phyloP scores from a whole-genome alignment of 2,329 filamentous ascomycete species.

The Elsinoe necatrix region DNA sequence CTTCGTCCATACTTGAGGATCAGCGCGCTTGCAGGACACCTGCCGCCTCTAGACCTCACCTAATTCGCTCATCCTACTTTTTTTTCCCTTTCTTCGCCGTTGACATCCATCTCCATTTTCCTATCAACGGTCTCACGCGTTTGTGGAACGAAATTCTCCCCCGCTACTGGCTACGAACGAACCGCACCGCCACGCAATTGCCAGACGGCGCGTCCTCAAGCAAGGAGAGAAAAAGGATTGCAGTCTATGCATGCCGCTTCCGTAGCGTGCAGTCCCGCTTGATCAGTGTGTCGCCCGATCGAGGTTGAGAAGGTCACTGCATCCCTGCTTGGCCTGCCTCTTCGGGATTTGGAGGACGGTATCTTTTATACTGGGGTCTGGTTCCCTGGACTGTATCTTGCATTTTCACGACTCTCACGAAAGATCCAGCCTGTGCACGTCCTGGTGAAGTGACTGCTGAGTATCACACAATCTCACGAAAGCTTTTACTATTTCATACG shows the following conservation, averaged over 20 bases:
- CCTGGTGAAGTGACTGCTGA: slow-evolving; percentile 3
- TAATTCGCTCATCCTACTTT: not conserved
- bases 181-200: not conserved
- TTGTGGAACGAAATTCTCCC: not conserved
- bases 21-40: slow-evolving; percentile 8
- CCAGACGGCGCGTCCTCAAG: not conserved
- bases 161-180: not conserved
- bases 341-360: not conserved
- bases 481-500: not conserved
- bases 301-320: not conserved
- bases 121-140: not conserved
- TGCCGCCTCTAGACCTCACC: slow-evolving; percentile 10
- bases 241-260: not conserved
- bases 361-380: not conserved
- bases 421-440: not conserved
- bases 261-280: slow-evolving; percentile 3
- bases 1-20: not conserved
- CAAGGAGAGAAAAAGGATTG: slow-evolving; percentile 4
- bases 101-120: not conserved
- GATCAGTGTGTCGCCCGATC: slow-evolving; percentile 12
- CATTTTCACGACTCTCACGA: slow-evolving; percentile 1
- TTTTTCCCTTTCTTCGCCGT: not conserved
- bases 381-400: not conserved
- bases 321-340: slow-evolving; percentile 6
- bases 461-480: not conserved